These are phyloP conservation scores for Solanum corneliomulleri DNA, from an alignment of 257 asterid species.

Conservation along the genomic window DNA sequence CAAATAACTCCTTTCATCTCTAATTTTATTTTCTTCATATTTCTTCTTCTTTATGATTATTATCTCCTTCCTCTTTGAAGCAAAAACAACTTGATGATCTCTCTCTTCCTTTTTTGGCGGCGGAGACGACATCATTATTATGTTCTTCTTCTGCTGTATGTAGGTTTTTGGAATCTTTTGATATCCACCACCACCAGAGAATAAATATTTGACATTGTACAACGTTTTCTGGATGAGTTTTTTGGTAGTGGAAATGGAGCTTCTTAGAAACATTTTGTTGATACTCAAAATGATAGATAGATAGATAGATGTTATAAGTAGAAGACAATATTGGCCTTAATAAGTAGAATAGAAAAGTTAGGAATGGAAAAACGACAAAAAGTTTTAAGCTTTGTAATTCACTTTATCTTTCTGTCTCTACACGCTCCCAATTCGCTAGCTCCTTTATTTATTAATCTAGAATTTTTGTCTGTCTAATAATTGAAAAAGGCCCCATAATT, in stretches of 20 bases:
- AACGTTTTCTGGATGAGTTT: conserved; percentile 21
- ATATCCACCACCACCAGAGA: conserved; percentile 23
- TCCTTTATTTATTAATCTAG: background rate
- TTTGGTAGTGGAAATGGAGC: conserved; percentile 20
- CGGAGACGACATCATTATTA: background rate
- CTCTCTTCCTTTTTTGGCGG: background rate
- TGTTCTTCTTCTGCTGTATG: background rate
- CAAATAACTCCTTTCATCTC: conserved; percentile 5
- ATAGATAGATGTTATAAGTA: background rate
- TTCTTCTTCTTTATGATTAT: conserved; percentile 10
- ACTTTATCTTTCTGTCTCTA: conserved; percentile 14
- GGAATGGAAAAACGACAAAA: background rate
- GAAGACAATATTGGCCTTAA: background rate
- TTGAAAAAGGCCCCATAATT: background rate
- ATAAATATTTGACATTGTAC: conserved; percentile 14
- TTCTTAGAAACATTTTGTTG: conserved; percentile 13
- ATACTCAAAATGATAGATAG: background rate
- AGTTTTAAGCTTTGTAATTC: background rate
- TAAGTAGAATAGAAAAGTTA: background rate
- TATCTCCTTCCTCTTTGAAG: background rate
- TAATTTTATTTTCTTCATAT: background rate
- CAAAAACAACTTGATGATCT: no score
- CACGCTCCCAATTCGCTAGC: conserved; percentile 10
- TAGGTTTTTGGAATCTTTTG: conserved; percentile 23
- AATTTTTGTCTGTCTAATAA: background rate